Evolutionary conservation across 129 eudicot species (phyloP).

Genomic region (Pseudognaphalium luteoalbum): DNA sequence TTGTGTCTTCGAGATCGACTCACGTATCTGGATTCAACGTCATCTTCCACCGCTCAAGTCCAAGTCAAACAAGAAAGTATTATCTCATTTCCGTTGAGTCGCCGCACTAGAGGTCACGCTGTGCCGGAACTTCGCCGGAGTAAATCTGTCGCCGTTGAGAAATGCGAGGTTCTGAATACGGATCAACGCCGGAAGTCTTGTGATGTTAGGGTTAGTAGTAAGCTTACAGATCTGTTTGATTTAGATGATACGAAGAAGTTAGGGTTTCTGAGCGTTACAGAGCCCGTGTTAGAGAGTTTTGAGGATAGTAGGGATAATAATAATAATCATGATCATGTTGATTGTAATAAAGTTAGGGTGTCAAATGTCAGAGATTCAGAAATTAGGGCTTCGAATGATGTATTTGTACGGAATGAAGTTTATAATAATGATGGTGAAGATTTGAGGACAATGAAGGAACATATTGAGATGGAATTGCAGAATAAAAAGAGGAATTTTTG

Average conservation of each 20-base stretch:
- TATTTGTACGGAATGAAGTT: slow-evolving; percentile 22
- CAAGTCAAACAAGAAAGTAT: slow-evolving; percentile 23
- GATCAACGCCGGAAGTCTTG: slow-evolving; percentile 73
- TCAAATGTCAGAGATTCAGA: background rate
- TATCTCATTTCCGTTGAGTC: slow-evolving; percentile 16
- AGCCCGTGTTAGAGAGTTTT: slow-evolving; percentile 27
- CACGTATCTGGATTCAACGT: slow-evolving; percentile 51
- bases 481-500: slow-evolving; percentile 42
- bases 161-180: slow-evolving; percentile 32
- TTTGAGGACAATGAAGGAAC: slow-evolving; percentile 78
- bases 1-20: slow-evolving; percentile 85
- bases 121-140: slow-evolving; percentile 72
- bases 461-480: slow-evolving; percentile 68
- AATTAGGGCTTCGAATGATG: slow-evolving; percentile 38
- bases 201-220: slow-evolving; percentile 43
- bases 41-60: slow-evolving; percentile 22
- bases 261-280: slow-evolving; percentile 39
- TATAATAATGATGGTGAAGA: slow-evolving; percentile 37
- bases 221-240: slow-evolving; percentile 34
- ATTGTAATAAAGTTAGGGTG: slow-evolving; percentile 35
- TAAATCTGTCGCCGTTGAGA: slow-evolving; percentile 59
- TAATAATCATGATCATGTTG: background rate
- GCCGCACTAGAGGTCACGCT: slow-evolving; percentile 22
- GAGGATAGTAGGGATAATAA: slow-evolving; percentile 10
- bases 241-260: slow-evolving; percentile 63